These are phyloP conservation scores for Penstemon eatonii DNA, from an alignment of 257 asterid genomes.

Conservation along the genomic window DNA sequence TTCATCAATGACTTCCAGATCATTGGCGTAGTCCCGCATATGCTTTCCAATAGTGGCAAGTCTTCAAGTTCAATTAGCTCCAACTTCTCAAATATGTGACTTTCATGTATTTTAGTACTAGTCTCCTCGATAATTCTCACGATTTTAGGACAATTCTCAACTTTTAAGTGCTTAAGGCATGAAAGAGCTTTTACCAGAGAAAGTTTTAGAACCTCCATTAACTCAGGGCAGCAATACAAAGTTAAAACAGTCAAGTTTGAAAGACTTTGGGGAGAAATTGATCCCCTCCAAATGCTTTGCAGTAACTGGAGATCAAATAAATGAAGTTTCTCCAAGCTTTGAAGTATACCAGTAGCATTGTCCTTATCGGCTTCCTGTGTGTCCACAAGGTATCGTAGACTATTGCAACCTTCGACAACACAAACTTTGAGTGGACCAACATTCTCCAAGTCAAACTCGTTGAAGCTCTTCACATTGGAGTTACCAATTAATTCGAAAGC, in stretches of 20 bases:
- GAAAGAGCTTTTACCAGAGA: neutral
- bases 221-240: slow-evolving; percentile 1
- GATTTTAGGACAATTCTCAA: neutral
- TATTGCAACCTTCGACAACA: neutral
- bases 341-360: neutral
- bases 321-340: slow-evolving; percentile 15
- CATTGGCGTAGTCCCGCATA: neutral
- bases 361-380: neutral
- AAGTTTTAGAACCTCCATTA: slow-evolving; percentile 5
- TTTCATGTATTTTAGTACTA: neutral
- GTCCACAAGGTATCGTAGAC: neutral
- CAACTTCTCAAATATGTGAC: neutral
- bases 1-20: neutral
- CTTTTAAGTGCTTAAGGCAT: slow-evolving; percentile 8
- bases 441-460: slow-evolving; percentile 22
- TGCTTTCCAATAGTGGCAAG: neutral
- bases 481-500: slow-evolving; percentile 27
- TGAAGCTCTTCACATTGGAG: slow-evolving; percentile 5
- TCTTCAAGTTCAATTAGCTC: neutral
- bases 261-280: neutral
- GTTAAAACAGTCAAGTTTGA: neutral
- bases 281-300: slow-evolving; percentile 12
- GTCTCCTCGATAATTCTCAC: neutral
- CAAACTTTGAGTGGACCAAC: slow-evolving; percentile 13
- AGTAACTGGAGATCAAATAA: slow-evolving; percentile 13